Evolutionary conservation across 139 green algal species (phyloP).

Genomic region (Volvox reticuliferus): DNA sequence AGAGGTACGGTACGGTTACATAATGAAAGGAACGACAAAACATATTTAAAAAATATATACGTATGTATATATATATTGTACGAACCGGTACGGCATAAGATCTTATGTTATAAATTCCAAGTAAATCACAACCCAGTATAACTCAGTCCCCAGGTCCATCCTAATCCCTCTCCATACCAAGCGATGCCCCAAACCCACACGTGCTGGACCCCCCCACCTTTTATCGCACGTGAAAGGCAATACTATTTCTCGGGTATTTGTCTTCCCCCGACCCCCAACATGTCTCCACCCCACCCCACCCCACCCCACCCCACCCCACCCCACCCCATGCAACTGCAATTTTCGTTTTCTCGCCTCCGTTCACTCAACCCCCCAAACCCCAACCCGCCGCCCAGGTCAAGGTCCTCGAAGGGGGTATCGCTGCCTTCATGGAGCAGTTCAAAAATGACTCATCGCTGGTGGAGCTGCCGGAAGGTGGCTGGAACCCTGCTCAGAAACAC

Average conservation of each 20-base stretch:
- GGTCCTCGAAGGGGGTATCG: conserved; percentile 27
- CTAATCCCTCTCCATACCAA: background rate
- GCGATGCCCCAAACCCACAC: background rate
- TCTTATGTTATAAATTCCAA: too few species aligned
- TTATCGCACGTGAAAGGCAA: too few species aligned
- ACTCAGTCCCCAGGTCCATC: background rate
- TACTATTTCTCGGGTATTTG: too few species aligned
- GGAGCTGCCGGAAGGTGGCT: conserved; percentile 20
- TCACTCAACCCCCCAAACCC: background rate
- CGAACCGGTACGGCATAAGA: background rate
- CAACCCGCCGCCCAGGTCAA: conserved; percentile 20
- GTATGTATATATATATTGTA: background rate
- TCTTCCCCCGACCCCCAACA: background rate
- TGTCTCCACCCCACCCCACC: background rate
- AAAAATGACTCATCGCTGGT: background rate
- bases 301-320: background rate
- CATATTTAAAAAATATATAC: too few species aligned
- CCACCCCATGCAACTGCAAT: too few species aligned
- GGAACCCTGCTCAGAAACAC: conserved; percentile 9
- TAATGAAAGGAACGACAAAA: too few species aligned
- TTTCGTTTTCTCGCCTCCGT: too few species aligned
- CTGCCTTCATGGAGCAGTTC: conserved; percentile 24
- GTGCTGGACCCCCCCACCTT: too few species aligned
- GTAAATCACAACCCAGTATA: too few species aligned
- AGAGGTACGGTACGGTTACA: background rate